Base-by-base conservation (phyloP, 2,329 filamentous ascomycete genomes). In the Claviceps capensis region DNA sequence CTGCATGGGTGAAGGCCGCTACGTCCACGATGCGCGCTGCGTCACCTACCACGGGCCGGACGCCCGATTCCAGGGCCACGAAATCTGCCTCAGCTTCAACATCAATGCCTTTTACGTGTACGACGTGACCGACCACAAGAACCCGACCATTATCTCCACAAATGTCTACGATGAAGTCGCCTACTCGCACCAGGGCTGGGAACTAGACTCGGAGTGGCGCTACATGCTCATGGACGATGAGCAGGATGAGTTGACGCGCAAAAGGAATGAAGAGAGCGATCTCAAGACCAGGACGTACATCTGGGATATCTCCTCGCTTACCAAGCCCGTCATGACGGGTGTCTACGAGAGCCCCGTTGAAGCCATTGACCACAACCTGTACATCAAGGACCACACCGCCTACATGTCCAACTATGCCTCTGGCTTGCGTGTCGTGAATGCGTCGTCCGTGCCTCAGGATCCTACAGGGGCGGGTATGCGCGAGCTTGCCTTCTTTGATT, bases 171-270 rank as follows among this genome's bases (percentile, higher is more conserved):
- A 72, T 13, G 77, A 30, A 30, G 8, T 30, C 26, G 60, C 70
- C 9, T 79, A 78, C 65, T 77, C 75, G 0, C 77, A 81, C 58
- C 77, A 81, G 59, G 77, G 77, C 44, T 74, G 72, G 66, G 62
- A 78, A 9, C 67, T 74, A 36, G 69, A 76, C 60, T 60, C 63
- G 14, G 61, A 65, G 52, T 70, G 60, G 59, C 63, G 69, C 45
- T 72, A 72, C 57, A 64, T 63, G 45, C 67, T 78, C 17, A 63
- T 78, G 14, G 74, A 78, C 57, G 75, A 78, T 56, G 75, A 78
- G 59, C 67, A 72, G 23, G 75, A 79, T 58, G 76, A 79, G 62
- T 60, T 65, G 38, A 62, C 72, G n/a, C 57, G 59, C 19, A 64
- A 65, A 11, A 69, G 68, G 8, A 61, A 65, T 1, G 61, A 65